These are phyloP conservation scores for Pichia exigua DNA, from an alignment of 805 yeast genomes.

Conservation along the genomic window DNA sequence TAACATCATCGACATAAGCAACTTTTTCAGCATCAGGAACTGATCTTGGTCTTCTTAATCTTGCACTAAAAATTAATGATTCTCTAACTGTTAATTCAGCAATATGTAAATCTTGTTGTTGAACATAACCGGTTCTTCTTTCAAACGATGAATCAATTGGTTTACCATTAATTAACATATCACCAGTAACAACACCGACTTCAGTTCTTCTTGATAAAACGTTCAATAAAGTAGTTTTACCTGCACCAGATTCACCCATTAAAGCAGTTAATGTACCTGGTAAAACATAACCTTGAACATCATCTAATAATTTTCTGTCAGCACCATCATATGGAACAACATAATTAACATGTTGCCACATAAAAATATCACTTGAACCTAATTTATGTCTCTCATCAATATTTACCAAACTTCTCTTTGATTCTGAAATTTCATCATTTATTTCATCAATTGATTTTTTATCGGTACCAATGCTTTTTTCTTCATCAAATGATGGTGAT, in stretches of 20 bases:
- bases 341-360: conserved; percentile 58
- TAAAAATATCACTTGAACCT: conserved; percentile 41
- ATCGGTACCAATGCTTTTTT: conserved; percentile 1
- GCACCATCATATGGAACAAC: conserved; percentile 43
- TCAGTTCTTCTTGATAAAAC: conserved; percentile 44
- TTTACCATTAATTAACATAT: conserved; percentile 46
- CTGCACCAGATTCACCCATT: conserved; percentile 63
- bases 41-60: conserved; percentile 36
- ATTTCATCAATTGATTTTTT: conserved; percentile 12
- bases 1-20: conserved; percentile 36
- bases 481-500: conserved; percentile 23
- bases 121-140: conserved; percentile 50
- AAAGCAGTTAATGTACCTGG: conserved; percentile 55
- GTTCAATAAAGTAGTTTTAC: conserved; percentile 51
- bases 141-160: conserved; percentile 41
- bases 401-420: not conserved
- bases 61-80: conserved; percentile 40
- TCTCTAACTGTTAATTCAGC: conserved; percentile 46
- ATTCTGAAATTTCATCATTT: conserved; percentile 25
- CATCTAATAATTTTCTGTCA: conserved; percentile 34
- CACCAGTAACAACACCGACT: conserved; percentile 49
- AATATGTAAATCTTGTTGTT: conserved; percentile 48
- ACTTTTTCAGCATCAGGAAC: conserved; percentile 35
- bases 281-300: conserved; percentile 37
- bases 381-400: conserved; percentile 14